These are phyloP conservation scores for Madurella fahalii DNA, from an alignment of 2,329 filamentous ascomycete genomes.

Conservation along the genomic window DNA sequence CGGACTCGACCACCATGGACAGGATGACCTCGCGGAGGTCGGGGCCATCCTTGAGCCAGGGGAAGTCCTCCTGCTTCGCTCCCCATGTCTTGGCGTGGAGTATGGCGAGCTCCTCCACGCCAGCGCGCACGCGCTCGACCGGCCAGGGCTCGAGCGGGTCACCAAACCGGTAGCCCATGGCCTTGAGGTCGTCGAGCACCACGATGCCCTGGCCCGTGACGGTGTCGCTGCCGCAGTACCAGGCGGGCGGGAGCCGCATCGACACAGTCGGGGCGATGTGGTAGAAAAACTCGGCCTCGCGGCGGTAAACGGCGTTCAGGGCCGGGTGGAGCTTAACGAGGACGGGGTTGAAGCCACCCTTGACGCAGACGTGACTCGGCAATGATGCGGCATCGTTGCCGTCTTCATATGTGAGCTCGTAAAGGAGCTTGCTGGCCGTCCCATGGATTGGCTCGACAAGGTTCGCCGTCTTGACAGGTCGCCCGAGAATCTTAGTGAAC, in stretches of 20 bases:
- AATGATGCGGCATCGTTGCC: slow-evolving; percentile 28
- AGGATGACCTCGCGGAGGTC: slow-evolving; percentile 11
- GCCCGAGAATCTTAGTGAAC: slow-evolving; percentile 23
- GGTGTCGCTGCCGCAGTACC: slow-evolving; percentile 26
- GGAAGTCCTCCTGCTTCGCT: slow-evolving; percentile 29
- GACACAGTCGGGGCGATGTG: slow-evolving; percentile 24
- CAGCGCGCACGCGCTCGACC: slow-evolving; percentile 21
- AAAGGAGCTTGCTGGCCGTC: slow-evolving; percentile 35
- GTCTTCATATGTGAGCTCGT: slow-evolving; percentile 52
- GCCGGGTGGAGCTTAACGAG: slow-evolving; percentile 27
- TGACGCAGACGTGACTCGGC: slow-evolving; percentile 34
- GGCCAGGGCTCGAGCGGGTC: slow-evolving; percentile 33
- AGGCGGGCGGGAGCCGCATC: slow-evolving; percentile 18
- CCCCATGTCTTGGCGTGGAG: slow-evolving; percentile 41
- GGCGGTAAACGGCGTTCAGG: slow-evolving; percentile 28
- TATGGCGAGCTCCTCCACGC: slow-evolving; percentile 37
- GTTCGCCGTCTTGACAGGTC: slow-evolving; percentile 9
- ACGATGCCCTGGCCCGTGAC: slow-evolving; percentile 54
- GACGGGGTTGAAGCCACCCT: slow-evolving; percentile 58
- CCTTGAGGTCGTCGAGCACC: slow-evolving; percentile 64
- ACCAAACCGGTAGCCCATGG: slow-evolving; percentile 47
- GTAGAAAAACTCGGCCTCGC: slow-evolving; percentile 24
- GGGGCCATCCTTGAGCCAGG: slow-evolving; percentile 23
- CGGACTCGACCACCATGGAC: slow-evolving; percentile 9
- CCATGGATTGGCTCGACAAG: slow-evolving; percentile 23